These are phyloP conservation scores for Chlorella sp. DNA, from an alignment of 139 green algal genomes.

Conservation along the genomic window DNA sequence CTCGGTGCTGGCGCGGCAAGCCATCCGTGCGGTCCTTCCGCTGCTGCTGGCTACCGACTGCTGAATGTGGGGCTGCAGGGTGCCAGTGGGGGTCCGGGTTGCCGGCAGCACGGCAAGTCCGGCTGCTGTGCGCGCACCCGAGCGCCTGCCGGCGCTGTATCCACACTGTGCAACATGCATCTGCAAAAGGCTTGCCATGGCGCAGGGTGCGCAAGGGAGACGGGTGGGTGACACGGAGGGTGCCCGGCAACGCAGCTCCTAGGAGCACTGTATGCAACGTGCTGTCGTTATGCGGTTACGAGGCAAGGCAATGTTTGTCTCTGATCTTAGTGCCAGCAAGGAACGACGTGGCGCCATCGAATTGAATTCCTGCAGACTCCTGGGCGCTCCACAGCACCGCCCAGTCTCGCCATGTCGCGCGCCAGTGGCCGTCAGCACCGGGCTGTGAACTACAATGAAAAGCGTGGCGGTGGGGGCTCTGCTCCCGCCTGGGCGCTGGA, in stretches of 20 bases:
- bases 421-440: conserved; percentile 1
- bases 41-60: no score
- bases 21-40: not conserved
- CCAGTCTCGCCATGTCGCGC: conserved; percentile 24
- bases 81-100: no score
- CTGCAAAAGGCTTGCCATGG: not conserved
- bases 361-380: no score
- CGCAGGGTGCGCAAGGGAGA: not conserved
- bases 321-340: not conserved
- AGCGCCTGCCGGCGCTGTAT: not conserved
- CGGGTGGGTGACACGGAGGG: not conserved
- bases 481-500: conserved; percentile 17
- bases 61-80: no score
- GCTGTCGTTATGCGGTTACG: not conserved
- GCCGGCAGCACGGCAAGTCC: no score
- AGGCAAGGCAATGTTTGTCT: not conserved
- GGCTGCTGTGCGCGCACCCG: no score
- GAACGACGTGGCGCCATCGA: no score
- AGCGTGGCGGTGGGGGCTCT: not conserved
- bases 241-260: not conserved
- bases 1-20: conserved; percentile 3
- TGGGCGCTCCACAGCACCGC: no score
- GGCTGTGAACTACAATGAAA: conserved; percentile 9
- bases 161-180: not conserved
- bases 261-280: not conserved